phyloP scores from a whole-genome alignment of 2,329 filamentous ascomycete genomes.

The Phyllosticta paracitricarpa region DNA sequence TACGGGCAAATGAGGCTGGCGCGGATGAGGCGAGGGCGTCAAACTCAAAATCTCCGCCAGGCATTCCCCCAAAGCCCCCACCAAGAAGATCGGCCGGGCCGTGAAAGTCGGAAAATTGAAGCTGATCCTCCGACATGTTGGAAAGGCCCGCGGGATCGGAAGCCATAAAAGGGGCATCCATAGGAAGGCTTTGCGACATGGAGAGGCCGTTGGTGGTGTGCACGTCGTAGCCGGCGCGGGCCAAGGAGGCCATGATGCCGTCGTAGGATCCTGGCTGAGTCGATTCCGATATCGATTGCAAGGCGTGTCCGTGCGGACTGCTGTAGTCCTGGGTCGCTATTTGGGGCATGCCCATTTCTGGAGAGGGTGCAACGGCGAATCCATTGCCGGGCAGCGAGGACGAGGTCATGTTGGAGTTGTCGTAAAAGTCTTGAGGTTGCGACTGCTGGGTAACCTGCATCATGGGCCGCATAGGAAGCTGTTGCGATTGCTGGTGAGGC shows the following conservation, averaged over 20 bases:
- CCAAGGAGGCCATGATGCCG: conserved; percentile 25
- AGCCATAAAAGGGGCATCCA: conserved; percentile 18
- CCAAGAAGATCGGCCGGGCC: conserved; percentile 17
- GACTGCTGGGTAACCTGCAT: conserved; percentile 2
- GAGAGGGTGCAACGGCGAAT: conserved; percentile 5
- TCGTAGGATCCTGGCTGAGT: conserved; percentile 12
- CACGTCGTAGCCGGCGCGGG: conserved; percentile 20
- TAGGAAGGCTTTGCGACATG: conserved; percentile 8
- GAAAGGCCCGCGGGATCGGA: conserved; percentile 18
- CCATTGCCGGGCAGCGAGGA: conserved; percentile 21
- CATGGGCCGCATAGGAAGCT: conserved; percentile 1
- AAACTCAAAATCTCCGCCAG: conserved; percentile 17
- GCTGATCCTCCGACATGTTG: conserved; percentile 15
- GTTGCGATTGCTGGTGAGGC: conserved; percentile 1
- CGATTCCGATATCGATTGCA: conserved; percentile 10
- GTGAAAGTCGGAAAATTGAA: conserved; percentile 15
- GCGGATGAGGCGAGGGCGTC: conserved; percentile 17
- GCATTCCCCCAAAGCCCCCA: conserved; percentile 20
- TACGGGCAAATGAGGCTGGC: conserved; percentile 17
- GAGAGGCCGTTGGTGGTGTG: conserved; percentile 18
- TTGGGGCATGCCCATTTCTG: conserved; percentile 5
- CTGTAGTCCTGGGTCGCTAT: conserved; percentile 3
- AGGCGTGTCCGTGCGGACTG: conserved; percentile 3
- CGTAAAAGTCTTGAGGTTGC: conserved; percentile 7
- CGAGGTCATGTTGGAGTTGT: conserved; percentile 25